phyloP scores from a whole-genome alignment of 2,329 filamentous ascomycete species.

The Xylaria arbuscula region DNA sequence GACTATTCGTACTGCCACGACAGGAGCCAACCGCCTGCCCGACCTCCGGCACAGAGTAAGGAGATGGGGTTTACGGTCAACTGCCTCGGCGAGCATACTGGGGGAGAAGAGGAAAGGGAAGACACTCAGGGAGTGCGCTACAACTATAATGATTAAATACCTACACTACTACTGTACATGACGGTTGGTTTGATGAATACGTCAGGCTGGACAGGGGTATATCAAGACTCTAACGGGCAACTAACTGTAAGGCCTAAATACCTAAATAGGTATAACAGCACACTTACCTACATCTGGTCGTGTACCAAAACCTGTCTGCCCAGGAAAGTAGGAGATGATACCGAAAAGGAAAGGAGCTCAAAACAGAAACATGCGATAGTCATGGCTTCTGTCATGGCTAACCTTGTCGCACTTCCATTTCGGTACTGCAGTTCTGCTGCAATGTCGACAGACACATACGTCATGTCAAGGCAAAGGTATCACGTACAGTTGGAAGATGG shows the following conservation, averaged over 20 bases:
- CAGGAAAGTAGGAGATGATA: too few species aligned
- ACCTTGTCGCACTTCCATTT: not conserved
- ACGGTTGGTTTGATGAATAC: constrained; percentile 4
- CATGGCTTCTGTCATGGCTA: not conserved
- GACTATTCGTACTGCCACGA: constrained; percentile 41
- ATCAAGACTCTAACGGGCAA: not conserved
- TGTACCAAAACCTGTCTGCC: too few species aligned
- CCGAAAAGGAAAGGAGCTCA: not conserved
- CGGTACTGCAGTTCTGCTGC: not conserved
- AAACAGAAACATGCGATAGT: not conserved
- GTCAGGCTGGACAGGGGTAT: constrained; percentile 28
- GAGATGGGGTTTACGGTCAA: constrained; percentile 46
- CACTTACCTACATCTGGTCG: too few species aligned
- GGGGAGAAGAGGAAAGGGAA: constrained; percentile 25
- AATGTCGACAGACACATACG: constrained; percentile 1
- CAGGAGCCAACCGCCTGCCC: constrained; percentile 47
- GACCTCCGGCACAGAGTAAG: constrained; percentile 37
- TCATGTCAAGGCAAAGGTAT: not conserved
- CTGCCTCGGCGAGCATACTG: constrained; percentile 43
- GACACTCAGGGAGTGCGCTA: constrained; percentile 1
- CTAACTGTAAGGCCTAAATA: too few species aligned
- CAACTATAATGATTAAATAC: constrained; percentile 18
- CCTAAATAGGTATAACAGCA: too few species aligned
- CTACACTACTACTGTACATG: constrained; percentile 19
- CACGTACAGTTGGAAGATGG: not conserved